phyloP scores from a whole-genome alignment of 2,329 filamentous ascomycete species.

The Sporothrix mexicana region DNA sequence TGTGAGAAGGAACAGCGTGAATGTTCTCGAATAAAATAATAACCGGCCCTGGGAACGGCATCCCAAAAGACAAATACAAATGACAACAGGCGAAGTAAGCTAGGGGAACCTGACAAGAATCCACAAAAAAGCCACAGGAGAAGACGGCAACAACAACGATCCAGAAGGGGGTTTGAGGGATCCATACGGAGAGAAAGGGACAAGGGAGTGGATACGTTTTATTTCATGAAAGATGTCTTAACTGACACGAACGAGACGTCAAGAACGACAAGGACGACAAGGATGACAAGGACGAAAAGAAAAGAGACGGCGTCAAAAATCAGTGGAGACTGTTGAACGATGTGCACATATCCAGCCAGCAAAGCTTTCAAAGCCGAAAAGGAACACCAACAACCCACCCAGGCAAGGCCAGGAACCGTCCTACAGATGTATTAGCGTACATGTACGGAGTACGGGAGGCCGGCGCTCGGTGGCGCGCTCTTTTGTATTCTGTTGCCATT shows the following conservation, averaged over 20 bases:
- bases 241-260: background rate
- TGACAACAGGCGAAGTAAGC: background rate
- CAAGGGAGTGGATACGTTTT: background rate
- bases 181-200: slow-evolving; percentile 17
- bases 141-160: background rate
- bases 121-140: background rate
- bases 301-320: slow-evolving; percentile 8
- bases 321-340: background rate
- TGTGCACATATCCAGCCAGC: background rate
- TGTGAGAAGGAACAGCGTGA: background rate
- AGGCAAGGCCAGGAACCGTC: slow-evolving; percentile 1
- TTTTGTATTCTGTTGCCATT: background rate
- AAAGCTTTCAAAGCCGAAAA: background rate
- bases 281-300: background rate
- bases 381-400: background rate
- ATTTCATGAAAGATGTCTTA: background rate
- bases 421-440: slow-evolving; percentile 11
- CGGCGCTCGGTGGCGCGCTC: slow-evolving; percentile 13
- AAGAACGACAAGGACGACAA: background rate
- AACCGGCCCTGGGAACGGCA: slow-evolving; percentile 4
- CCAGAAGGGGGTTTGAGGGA: background rate
- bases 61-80: background rate
- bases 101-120: background rate
- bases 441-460: too few species aligned
- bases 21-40: background rate